Percentiles rank a stretch among this genome's conserved stretches.
Evolutionary conservation across 139 green algal genomes (phyloP).

Genomic region (Chlamydomonas incerta): DNA sequence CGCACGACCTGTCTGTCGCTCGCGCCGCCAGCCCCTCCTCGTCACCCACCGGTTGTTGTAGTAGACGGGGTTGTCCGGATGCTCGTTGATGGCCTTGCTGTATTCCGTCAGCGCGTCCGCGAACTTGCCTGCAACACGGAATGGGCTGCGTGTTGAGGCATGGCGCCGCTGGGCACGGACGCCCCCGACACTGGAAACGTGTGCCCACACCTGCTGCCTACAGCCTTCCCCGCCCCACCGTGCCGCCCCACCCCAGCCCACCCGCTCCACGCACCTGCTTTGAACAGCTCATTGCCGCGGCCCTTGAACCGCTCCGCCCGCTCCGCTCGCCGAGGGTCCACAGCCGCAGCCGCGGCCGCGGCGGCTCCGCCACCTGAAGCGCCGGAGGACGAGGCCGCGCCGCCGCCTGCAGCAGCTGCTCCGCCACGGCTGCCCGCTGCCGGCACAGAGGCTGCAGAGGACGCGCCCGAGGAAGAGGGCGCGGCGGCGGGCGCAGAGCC

Average conservation of each 20-base stretch:
- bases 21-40: too few species aligned
- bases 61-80: constrained; percentile 61
- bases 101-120: constrained; percentile 63
- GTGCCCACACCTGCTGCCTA: too few species aligned
- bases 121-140: constrained; percentile 43
- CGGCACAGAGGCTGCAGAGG: not conserved
- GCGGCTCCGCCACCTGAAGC: not conserved
- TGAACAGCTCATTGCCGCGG: constrained; percentile 65
- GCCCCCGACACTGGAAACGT: too few species aligned
- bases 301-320: constrained; percentile 64
- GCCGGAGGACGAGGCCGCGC: not conserved
- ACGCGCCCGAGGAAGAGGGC: too few species aligned
- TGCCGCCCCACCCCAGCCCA: too few species aligned
- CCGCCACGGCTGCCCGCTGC: not conserved
- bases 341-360: not conserved
- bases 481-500: not conserved
- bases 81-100: constrained; percentile 56
- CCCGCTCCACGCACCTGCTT: not conserved
- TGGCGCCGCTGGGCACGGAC: too few species aligned
- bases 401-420: not conserved
- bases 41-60: constrained; percentile 67
- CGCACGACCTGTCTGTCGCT: too few species aligned
- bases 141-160: too few species aligned
- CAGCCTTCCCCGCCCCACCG: too few species aligned
- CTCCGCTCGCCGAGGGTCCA: constrained; percentile 56